phyloP scores from a whole-genome alignment of 805 yeast genomes.

The Metschnikowia aberdeeniae region DNA sequence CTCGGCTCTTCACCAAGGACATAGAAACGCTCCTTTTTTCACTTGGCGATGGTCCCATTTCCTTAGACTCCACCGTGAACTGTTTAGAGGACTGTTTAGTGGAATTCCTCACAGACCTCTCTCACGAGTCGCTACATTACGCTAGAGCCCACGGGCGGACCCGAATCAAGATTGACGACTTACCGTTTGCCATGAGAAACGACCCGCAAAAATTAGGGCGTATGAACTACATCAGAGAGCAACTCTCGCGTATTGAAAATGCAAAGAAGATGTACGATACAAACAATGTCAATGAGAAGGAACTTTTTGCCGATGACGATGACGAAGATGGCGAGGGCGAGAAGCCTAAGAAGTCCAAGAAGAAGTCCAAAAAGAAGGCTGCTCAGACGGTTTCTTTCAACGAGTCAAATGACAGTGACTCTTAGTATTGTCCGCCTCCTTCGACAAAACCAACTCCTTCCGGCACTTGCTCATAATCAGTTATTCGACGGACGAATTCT shows the following conservation, averaged over 20 bases:
- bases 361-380: conserved; percentile 9
- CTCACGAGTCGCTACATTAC: conserved; percentile 28
- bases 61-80: conserved; percentile 35
- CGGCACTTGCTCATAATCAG: too few relatives aligned
- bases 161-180: conserved; percentile 39
- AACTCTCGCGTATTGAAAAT: conserved; percentile 32
- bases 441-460: too few relatives aligned
- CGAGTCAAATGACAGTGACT: conserved; percentile 16
- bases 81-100: conserved; percentile 37
- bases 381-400: conserved; percentile 10
- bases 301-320: conserved; percentile 14
- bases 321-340: conserved; percentile 19
- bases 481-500: too few relatives aligned
- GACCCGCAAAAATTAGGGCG: conserved; percentile 42
- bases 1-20: conserved; percentile 37
- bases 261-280: conserved; percentile 42
- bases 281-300: conserved; percentile 19
- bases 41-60: conserved; percentile 40
- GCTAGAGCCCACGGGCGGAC: conserved; percentile 38
- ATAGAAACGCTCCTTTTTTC: conserved; percentile 39
- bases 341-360: conserved; percentile 8
- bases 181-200: conserved; percentile 37
- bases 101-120: conserved; percentile 35
- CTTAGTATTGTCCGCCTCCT: neutral
- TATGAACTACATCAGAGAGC: conserved; percentile 38